These are phyloP conservation scores for Solanum raphanifolium DNA, from an alignment of 257 asterid genomes.

Conservation along the genomic window DNA sequence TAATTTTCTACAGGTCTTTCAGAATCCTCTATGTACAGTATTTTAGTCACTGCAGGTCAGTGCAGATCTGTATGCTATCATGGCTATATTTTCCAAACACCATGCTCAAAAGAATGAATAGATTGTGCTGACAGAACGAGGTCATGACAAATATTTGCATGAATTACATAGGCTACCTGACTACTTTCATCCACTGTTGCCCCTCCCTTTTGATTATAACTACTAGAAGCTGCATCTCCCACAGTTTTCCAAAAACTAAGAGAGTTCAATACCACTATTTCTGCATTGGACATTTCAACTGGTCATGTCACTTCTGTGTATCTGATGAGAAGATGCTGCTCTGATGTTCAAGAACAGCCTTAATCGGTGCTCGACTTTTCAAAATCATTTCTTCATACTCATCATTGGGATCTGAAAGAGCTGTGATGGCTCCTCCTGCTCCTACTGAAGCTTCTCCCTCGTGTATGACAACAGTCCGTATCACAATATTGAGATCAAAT, in stretches of 20 bases:
- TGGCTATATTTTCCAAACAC: not conserved
- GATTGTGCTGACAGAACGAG: not conserved
- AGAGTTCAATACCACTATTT: not conserved
- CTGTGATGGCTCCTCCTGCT: slow-evolving; percentile 95
- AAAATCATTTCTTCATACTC: slow-evolving; percentile 91
- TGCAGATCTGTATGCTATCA: not conserved
- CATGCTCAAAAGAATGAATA: not conserved
- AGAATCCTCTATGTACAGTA: not conserved
- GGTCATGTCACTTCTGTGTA: not conserved
- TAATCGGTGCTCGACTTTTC: slow-evolving; percentile 77
- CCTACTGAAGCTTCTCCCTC: slow-evolving; percentile 79
- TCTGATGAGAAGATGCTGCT: not conserved
- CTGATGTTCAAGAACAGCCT: slow-evolving; percentile 41
- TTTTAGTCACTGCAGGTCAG: not conserved
- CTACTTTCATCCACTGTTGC: not conserved
- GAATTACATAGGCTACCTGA: not conserved
- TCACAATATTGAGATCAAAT: slow-evolving; percentile 88
- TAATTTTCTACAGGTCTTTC: not conserved
- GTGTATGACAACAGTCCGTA: slow-evolving; percentile 62
- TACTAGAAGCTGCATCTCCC: not conserved
- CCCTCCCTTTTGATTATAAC: not conserved
- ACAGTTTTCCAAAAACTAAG: not conserved
- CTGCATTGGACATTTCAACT: not conserved
- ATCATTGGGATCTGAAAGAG: slow-evolving; percentile 66
- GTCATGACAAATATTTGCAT: not conserved